Percentiles rank a stretch among this genome's conserved stretches.
Evolutionary conservation across 2,329 filamentous ascomycete genomes (phyloP).

Genomic region (Lachnum nothofagi): DNA sequence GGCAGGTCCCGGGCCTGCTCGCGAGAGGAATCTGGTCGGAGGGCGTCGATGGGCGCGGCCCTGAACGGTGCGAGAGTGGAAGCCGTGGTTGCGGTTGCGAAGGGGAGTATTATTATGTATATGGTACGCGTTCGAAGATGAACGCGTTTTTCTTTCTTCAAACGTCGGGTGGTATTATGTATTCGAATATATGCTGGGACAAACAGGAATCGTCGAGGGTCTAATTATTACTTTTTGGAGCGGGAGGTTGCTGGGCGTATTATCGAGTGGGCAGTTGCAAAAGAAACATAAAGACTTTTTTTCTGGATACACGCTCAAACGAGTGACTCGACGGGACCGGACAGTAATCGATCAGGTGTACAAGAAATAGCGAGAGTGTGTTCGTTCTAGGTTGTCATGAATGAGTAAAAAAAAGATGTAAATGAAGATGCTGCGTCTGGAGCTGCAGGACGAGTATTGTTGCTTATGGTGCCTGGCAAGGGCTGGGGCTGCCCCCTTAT

Average conservation of each 20-base stretch:
- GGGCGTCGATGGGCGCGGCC: conserved; percentile 52
- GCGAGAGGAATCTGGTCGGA: conserved; percentile 41
- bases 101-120: conserved; percentile 25
- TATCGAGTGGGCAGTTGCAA: conserved; percentile 20
- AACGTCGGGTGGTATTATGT: conserved; percentile 18
- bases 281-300: conserved; percentile 18
- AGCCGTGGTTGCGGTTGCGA: conserved; percentile 43
- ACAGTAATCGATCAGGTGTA: conserved; percentile 20
- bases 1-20: conserved; percentile 43
- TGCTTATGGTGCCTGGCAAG: neutral
- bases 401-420: too few species aligned
- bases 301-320: conserved; percentile 25
- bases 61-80: conserved; percentile 56
- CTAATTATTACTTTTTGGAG: conserved; percentile 15
- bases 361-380: conserved; percentile 25
- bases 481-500: neutral
- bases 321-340: conserved; percentile 25
- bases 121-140: conserved; percentile 23
- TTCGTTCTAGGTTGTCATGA: neutral
- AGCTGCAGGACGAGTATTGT: neutral
- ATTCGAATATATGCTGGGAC: conserved; percentile 18
- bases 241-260: conserved; percentile 13
- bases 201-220: conserved; percentile 14
- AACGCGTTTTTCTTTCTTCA: conserved; percentile 28
- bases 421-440: neutral